Percentiles rank a stretch among this genome's conserved stretches.
These are phyloP conservation scores for Skeletonema costatum DNA, from an alignment of 108 stramenopile genomes.

Conservation along the genomic window DNA sequence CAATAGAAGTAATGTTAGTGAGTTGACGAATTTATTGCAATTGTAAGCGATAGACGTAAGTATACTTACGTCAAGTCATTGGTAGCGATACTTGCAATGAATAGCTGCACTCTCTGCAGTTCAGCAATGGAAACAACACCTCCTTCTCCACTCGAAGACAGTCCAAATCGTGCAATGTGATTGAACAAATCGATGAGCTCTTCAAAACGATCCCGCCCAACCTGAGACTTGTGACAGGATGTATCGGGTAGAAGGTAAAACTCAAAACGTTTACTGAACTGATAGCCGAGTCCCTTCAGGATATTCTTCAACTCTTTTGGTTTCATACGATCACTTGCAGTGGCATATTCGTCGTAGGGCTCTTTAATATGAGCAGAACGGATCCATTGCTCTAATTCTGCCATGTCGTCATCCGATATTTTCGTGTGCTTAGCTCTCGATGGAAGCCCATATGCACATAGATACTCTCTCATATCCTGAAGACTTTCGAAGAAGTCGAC, in stretches of 20 bases:
- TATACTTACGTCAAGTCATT: conserved; percentile 30
- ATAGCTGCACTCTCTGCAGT: conserved; percentile 16
- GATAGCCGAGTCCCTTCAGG: conserved; percentile 30
- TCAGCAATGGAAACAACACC: neutral
- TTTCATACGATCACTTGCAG: conserved; percentile 2
- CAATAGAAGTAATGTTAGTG: neutral
- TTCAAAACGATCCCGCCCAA: conserved; percentile 24
- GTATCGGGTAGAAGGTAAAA: conserved; percentile 15
- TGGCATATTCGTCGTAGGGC: neutral
- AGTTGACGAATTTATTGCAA: neutral
- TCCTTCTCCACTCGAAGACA: neutral
- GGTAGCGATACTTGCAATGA: conserved; percentile 27
- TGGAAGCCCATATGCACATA: conserved; percentile 42
- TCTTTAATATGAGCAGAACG: conserved; percentile 23
- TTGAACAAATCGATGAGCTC: conserved; percentile 24
- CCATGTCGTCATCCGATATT: conserved; percentile 1
- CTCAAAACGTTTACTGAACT: conserved; percentile 2
- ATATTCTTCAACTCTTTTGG: conserved; percentile 6
- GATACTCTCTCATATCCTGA: conserved; percentile 28
- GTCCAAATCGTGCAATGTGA: conserved; percentile 41
- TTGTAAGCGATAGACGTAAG: neutral
- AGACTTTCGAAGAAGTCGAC: conserved; percentile 17
- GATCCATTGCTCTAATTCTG: conserved; percentile 32
- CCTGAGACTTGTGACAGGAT: conserved; percentile 3
- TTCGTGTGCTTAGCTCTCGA: conserved; percentile 8